phyloP scores from a whole-genome alignment of 805 yeast species.

The Candida pini region DNA sequence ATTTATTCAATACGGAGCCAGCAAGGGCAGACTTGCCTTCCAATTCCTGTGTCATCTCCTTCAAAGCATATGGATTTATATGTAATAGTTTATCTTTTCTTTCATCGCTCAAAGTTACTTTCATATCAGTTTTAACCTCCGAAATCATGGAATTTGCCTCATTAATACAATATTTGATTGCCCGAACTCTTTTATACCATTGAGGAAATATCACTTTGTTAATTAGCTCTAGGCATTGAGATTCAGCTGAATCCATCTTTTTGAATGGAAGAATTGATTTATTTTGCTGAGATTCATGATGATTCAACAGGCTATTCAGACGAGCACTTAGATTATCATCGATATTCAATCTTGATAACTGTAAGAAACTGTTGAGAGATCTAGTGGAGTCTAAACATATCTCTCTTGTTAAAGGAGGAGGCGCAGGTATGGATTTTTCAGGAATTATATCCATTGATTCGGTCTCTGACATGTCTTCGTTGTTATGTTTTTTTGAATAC shows the following conservation, averaged over 20 bases:
- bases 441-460: constrained; percentile 21
- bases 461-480: too few species aligned
- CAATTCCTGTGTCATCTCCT: constrained; percentile 30
- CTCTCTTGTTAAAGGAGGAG: constrained; percentile 23
- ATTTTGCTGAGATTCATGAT: constrained; percentile 17
- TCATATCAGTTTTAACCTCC: constrained; percentile 25
- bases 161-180: constrained; percentile 37
- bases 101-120: constrained; percentile 12
- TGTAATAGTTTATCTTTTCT: constrained; percentile 25
- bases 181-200: constrained; percentile 38
- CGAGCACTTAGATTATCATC: constrained; percentile 44
- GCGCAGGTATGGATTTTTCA: constrained; percentile 17
- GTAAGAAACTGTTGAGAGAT: constrained; percentile 32
- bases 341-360: constrained; percentile 30
- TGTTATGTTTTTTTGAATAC: not conserved
- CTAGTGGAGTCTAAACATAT: constrained; percentile 29
- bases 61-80: constrained; percentile 47
- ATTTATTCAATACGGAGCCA: constrained; percentile 29
- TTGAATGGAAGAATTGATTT: constrained; percentile 18
- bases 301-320: constrained; percentile 34
- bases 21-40: constrained; percentile 26
- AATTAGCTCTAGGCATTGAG: constrained; percentile 33
- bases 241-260: constrained; percentile 5
- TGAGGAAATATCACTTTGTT: constrained; percentile 35
- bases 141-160: constrained; percentile 26